Percentiles rank a stretch among this genome's conserved stretches.
phyloP scores from a whole-genome alignment of 2,329 filamentous ascomycete species.

The Cercospora zeae-maydis region DNA sequence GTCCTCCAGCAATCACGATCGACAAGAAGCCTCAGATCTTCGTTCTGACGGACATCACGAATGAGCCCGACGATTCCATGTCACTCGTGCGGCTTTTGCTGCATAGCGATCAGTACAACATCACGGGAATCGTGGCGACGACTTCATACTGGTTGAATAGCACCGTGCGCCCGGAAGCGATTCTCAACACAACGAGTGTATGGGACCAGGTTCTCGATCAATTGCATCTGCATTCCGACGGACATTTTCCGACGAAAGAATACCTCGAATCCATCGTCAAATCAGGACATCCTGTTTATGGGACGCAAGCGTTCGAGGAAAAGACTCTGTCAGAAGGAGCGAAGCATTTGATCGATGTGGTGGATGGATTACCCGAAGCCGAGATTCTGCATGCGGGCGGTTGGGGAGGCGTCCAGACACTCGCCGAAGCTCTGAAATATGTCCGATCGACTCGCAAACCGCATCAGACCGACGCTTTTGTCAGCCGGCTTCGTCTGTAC shows the following conservation, averaged over 20 bases:
- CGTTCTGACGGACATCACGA: slow-evolving; percentile 29
- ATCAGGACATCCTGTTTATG: slow-evolving; percentile 9
- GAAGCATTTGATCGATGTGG: slow-evolving; percentile 5
- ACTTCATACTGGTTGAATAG: slow-evolving; percentile 15
- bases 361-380: neutral
- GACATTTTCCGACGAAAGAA: slow-evolving; percentile 26
- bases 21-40: slow-evolving; percentile 17
- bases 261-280: slow-evolving; percentile 11
- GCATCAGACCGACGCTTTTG: slow-evolving; percentile 37
- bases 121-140: slow-evolving; percentile 15
- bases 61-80: slow-evolving; percentile 30
- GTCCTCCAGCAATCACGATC: neutral
- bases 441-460: slow-evolving; percentile 32
- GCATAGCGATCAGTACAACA: slow-evolving; percentile 17
- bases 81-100: slow-evolving; percentile 25
- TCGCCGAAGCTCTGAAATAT: slow-evolving; percentile 49
- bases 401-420: slow-evolving; percentile 53
- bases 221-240: slow-evolving; percentile 41
- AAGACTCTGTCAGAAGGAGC: slow-evolving; percentile 5
- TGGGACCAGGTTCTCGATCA: slow-evolving; percentile 40
- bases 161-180: slow-evolving; percentile 24
- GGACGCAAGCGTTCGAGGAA: slow-evolving; percentile 3
- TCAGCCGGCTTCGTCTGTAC: slow-evolving; percentile 49
- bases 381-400: slow-evolving; percentile 42
- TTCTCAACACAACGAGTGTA: slow-evolving; percentile 30